A percentile compares a stretch with the other conserved stretches of the same genome.
These are phyloP conservation scores for Globisporangium solare DNA, from an alignment of 352 stramenopile genomes.

Conservation along the genomic window DNA sequence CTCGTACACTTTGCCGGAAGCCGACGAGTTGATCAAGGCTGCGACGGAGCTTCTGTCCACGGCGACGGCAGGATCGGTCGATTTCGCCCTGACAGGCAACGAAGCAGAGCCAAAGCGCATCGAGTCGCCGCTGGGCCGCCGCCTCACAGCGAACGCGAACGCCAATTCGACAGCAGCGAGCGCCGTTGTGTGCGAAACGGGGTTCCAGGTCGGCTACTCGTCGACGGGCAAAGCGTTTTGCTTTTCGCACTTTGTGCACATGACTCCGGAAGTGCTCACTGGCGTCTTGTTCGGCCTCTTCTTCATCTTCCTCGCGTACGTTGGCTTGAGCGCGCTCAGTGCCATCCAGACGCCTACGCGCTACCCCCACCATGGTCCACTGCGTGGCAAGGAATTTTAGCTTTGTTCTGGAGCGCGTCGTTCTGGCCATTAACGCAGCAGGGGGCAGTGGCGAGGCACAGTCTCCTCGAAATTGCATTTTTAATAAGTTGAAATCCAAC, in stretches of 20 bases:
- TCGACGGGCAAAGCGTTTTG: conserved; percentile 66
- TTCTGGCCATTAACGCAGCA: too few relatives aligned
- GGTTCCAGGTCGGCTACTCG: conserved; percentile 52
- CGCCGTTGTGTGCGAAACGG: conserved; percentile 50
- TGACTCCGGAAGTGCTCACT: conserved; percentile 73
- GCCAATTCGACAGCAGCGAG: conserved; percentile 14
- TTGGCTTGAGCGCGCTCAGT: conserved; percentile 62
- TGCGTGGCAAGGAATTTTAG: conserved; percentile 84
- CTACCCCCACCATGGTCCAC: conserved; percentile 67
- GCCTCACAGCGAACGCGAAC: conserved; percentile 28
- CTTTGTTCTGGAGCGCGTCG: background rate
- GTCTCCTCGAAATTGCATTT: too few relatives aligned
- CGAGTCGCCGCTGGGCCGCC: conserved; percentile 20
- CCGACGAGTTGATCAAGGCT: conserved; percentile 40
- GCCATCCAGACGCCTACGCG: conserved; percentile 73
- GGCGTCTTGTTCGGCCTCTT: conserved; percentile 75
- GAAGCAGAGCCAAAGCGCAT: conserved; percentile 24
- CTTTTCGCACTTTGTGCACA: conserved; percentile 83
- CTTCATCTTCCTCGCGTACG: conserved; percentile 75
- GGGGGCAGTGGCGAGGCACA: too few relatives aligned
- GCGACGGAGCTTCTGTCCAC: conserved; percentile 28
- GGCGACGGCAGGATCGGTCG: conserved; percentile 28
- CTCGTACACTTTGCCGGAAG: conserved; percentile 23
- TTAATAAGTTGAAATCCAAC: too few relatives aligned
- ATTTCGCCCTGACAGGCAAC: conserved; percentile 70